These are phyloP conservation scores for Prosopis cineraria DNA, from an alignment of 306 rosid species.

Conservation along the genomic window DNA sequence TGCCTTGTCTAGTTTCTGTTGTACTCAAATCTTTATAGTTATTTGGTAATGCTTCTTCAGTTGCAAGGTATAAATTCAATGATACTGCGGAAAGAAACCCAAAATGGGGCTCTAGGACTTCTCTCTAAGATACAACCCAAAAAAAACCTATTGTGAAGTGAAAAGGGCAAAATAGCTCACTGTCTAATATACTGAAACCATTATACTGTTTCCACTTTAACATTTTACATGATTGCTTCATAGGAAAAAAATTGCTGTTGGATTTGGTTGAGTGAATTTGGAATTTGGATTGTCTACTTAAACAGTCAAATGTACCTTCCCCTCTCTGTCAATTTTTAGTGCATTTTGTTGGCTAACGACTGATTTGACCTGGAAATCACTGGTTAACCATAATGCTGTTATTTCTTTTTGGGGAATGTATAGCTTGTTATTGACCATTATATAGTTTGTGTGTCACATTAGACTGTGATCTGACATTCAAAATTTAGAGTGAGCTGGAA, in stretches of 20 bases:
- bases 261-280: background rate
- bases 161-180: background rate
- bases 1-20: background rate
- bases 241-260: background rate
- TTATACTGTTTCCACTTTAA: background rate
- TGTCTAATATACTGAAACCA: background rate
- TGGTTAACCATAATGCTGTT: background rate
- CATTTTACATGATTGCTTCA: background rate
- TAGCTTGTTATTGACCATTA: background rate
- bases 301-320: background rate
- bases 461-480: too few relatives aligned
- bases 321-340: background rate
- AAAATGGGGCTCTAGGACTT: background rate
- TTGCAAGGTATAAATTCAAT: slow-evolving; percentile 1
- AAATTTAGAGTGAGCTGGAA: too few relatives aligned
- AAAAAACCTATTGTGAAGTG: background rate
- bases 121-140: background rate
- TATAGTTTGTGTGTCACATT: too few relatives aligned
- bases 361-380: background rate
- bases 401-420: background rate
- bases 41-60: background rate
- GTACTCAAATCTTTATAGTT: background rate
- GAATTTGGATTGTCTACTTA: background rate
- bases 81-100: background rate
- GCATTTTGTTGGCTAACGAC: background rate